Evolutionary conservation across 1,139 yeast genomes (phyloP), one percentile per base, ranked within the genome.

Genomic region (Zygosaccharomyces sapae): DNA sequence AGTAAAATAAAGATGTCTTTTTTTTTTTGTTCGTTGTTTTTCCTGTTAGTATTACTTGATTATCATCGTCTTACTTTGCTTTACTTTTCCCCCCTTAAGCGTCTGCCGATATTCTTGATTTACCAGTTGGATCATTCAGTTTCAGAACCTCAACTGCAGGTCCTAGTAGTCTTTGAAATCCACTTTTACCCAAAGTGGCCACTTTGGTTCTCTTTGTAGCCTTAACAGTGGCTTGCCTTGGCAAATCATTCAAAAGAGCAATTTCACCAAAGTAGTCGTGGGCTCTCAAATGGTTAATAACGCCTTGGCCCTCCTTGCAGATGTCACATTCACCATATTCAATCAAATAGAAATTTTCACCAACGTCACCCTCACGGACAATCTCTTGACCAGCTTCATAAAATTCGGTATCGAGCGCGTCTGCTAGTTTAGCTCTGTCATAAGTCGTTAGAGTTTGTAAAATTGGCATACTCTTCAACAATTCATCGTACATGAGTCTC

Each of bases 251-350:
- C 58, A 92, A 75, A 57, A 92, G 74, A 2, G 98, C 97, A 55
- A 92, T 81, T 70, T 92, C 98, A 55, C 98, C 98, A 68, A 92
- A 92, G 69, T 92, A 92, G 63, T 86, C 96, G 55, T 97, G 97
- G 62, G 86, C 83, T 41, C 76, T 69, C 54, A 87, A 74, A 19
- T 73, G 72, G 33, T 76, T 77, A 37, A 90, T 76, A 38, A 75
- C 73, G 20, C 92, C 90, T 46, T 79, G 77, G 3, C 55, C 58
- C 43, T 72, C 67, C 56, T 77, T 80, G 41, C 76, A 66, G 34
- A 92, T 95, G 54, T 81, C 79, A 50, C 96, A 96, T 50, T 76
- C 77, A 53, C 98, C 98, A 58, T 81, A 76, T 69, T 89, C 97
- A 53, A 92, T 86, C 57, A 92, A 76, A 66, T 86, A 92, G 63